Base-by-base conservation (phyloP, 495 filamentous ascomycete genomes). In the Daldinia decipiens region DNA sequence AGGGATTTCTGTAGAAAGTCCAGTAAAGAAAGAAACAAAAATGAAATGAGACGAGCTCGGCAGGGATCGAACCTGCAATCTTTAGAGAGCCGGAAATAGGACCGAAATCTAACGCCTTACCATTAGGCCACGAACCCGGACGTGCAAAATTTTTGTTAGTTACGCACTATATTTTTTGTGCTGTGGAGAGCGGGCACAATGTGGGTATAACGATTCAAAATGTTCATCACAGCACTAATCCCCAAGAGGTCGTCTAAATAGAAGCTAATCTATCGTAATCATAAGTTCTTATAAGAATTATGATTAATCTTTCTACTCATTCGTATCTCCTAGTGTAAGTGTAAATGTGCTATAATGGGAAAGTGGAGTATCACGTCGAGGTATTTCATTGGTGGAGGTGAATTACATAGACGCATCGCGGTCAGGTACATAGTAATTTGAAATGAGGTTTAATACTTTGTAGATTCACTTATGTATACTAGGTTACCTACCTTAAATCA, bases 51-150 rank as follows among this genome's bases (percentile, higher is more conserved):
- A n/a, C 70, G 70, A 72, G 70, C 70, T 65, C 70, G 62, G 70
- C 70, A 72, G 70, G 70, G 70, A 72, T 72, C 70, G 70, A 72
- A 72, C 70, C 70, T 72, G 70, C 70, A 72, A 72, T 72, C 56
- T 72, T 68, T 27, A 72, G 70, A 72, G 70, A 13, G 24, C 43
- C 8, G 43, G 17, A 47, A 47, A 21, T 47, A 24, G 19, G 19
- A 47, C 43, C 43, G 43, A 47, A 47, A 47, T 47, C 43, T 47
- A 21, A 47, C 43, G 43, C 43, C 43, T 55, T 55, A 55, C 27
- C 27, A 32, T 19, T 55, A 55, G 27, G 24, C n/a, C 43, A 47
- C 21, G 43, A 47, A 47, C 43, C 43, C 43, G 43, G 24, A 21
- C 1, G 19, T 21, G 4, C 9, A 47, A 47, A 47, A 0, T 24